Conservation (phyloP, 441 rosid genomes). For the Arabidopsis lyrata region DNA sequence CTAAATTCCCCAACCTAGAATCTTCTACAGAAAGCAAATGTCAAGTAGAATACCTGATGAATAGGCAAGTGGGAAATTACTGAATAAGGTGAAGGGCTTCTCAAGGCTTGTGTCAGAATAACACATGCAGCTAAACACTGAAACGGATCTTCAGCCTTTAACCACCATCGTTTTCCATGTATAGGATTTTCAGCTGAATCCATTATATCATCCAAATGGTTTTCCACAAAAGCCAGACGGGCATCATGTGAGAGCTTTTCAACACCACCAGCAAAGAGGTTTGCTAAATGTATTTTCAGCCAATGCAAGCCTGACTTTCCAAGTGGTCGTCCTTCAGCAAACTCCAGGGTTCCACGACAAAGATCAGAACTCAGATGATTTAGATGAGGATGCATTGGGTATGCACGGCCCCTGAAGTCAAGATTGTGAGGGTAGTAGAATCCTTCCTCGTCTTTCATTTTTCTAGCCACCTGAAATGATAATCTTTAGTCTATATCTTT, state of each 20-base stretch:
- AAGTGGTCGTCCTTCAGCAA: slow-evolving; percentile 87
- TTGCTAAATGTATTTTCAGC: slow-evolving; percentile 94
- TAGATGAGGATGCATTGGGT: slow-evolving; percentile 96
- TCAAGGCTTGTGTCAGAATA: slow-evolving; percentile 81
- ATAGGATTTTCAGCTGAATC: slow-evolving; percentile 92
- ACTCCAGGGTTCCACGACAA: slow-evolving; percentile 94
- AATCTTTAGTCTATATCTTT: slow-evolving; percentile 38
- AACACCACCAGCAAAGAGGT: slow-evolving; percentile 84
- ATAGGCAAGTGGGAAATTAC: slow-evolving; percentile 80
- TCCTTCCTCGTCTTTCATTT: slow-evolving; percentile 90
- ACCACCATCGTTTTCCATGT: slow-evolving; percentile 90
- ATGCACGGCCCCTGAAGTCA: slow-evolving; percentile 96
- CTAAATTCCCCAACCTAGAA: slow-evolving; percentile 3
- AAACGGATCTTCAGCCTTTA: slow-evolving; percentile 94
- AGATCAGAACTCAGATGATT: slow-evolving; percentile 93
- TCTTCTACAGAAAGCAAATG: slow-evolving; percentile 11
- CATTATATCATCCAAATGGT: slow-evolving; percentile 76
- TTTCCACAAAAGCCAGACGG: slow-evolving; percentile 81
- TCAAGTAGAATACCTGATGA: slow-evolving; percentile 69
- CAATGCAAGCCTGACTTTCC: slow-evolving; percentile 87
- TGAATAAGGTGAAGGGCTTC: slow-evolving; percentile 71
- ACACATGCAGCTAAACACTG: slow-evolving; percentile 95
- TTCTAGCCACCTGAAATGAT: slow-evolving; percentile 79
- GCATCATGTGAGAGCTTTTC: slow-evolving; percentile 93
- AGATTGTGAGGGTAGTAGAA: slow-evolving; percentile 98